These are phyloP conservation scores for Yamadazyma oceani DNA, from an alignment of 1,139 yeast genomes.

Conservation along the genomic window DNA sequence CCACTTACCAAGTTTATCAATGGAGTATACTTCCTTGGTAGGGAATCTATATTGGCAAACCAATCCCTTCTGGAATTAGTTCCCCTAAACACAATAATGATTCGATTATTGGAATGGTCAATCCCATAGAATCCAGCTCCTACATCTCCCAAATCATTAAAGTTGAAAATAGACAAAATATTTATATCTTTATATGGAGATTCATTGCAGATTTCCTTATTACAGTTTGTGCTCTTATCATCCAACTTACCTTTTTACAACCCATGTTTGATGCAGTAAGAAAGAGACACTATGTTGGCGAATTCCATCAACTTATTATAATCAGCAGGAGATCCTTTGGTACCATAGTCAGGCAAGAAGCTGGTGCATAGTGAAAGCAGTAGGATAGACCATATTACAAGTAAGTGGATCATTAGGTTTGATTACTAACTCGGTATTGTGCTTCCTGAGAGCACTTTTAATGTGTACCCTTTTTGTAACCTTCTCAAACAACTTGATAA, in stretches of 20 bases:
- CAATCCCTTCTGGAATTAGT: conserved; percentile 58
- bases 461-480: no score
- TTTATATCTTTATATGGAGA: conserved; percentile 24
- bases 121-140: conserved; percentile 55
- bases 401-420: no score
- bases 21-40: conserved; percentile 42
- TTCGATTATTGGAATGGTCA: conserved; percentile 33
- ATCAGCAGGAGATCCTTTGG: conserved; percentile 5
- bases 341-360: background rate
- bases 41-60: conserved; percentile 49
- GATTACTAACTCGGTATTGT: no score
- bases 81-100: conserved; percentile 55
- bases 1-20: conserved; percentile 21
- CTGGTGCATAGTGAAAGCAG: no score
- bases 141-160: conserved; percentile 43
- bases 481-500: no score
- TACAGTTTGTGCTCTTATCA: conserved; percentile 21
- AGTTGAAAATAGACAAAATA: conserved; percentile 35
- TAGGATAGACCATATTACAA: no score
- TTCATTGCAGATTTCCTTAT: conserved; percentile 21
- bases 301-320: conserved; percentile 21
- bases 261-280: conserved; percentile 40
- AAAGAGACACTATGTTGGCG: conserved; percentile 37
- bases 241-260: conserved; percentile 26
- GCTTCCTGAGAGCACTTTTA: no score